Percentiles rank a stretch among this genome's conserved stretches.
These are phyloP conservation scores for Cyclotella kingstonii DNA, from an alignment of 108 stramenopile species.

Conservation along the genomic window DNA sequence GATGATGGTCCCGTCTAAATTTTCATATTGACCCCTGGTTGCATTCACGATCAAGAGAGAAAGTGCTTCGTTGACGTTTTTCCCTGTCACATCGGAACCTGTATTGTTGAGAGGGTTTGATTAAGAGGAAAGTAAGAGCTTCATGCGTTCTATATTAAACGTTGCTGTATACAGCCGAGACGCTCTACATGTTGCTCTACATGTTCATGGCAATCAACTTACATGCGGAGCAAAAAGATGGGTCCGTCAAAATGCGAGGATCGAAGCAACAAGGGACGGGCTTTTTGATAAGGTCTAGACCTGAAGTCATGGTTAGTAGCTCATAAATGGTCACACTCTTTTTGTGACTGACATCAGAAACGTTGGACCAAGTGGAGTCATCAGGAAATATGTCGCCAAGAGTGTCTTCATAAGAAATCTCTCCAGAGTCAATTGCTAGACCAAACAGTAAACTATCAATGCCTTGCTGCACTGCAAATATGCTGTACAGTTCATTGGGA, in stretches of 20 bases:
- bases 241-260: background rate
- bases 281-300: conserved; percentile 6
- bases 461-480: too few relatives aligned
- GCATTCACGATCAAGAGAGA: background rate
- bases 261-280: background rate
- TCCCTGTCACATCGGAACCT: background rate
- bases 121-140: background rate
- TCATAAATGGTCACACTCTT: conserved; percentile 11
- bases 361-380: too few relatives aligned
- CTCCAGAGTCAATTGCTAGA: too few relatives aligned
- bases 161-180: too few relatives aligned
- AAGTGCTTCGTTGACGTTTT: background rate
- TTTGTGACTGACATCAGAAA: background rate
- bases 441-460: too few relatives aligned
- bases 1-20: background rate
- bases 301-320: conserved; percentile 20
- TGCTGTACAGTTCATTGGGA: too few relatives aligned
- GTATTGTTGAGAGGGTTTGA: background rate
- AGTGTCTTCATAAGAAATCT: too few relatives aligned
- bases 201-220: background rate
- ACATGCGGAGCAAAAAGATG: background rate
- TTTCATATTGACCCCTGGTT: conserved; percentile 2
- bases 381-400: too few relatives aligned
- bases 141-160: too few relatives aligned
- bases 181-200: too few relatives aligned